phyloP scores from a whole-genome alignment of 768 basidiomycete species.

The Pisolithus orientalis region DNA sequence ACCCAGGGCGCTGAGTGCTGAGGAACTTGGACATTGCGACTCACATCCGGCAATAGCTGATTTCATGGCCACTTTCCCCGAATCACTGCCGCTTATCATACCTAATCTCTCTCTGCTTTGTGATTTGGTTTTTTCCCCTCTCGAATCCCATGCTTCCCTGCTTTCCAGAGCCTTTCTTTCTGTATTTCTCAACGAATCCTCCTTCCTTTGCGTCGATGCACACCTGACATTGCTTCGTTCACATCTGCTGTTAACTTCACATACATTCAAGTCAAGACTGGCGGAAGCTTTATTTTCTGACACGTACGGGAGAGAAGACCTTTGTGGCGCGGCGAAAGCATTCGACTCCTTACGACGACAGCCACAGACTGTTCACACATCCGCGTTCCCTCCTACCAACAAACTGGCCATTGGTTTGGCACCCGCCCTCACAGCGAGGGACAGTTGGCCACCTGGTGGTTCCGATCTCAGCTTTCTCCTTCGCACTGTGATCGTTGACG shows the following conservation, averaged over 20 bases:
- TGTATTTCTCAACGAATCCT: constrained; percentile 57
- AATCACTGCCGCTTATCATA: constrained; percentile 50
- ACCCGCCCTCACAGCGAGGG: constrained; percentile 61
- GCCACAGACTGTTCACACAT: constrained; percentile 10
- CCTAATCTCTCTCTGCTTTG: constrained; percentile 61
- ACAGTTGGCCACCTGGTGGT: constrained; percentile 84
- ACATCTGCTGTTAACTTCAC: constrained; percentile 67
- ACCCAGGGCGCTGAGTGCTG: constrained; percentile 40
- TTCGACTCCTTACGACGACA: constrained; percentile 19
- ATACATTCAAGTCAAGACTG: constrained; percentile 68
- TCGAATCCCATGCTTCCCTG: constrained; percentile 52
- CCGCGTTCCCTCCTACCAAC: constrained; percentile 12
- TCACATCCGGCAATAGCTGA: constrained; percentile 27
- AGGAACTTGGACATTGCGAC: constrained; percentile 14
- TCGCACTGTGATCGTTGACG: constrained; percentile 80
- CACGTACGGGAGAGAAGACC: constrained; percentile 41
- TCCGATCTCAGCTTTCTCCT: constrained; percentile 80
- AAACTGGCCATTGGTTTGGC: constrained; percentile 71
- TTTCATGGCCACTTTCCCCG: constrained; percentile 57
- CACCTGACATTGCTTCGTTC: constrained; percentile 68
- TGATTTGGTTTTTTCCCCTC: constrained; percentile 54
- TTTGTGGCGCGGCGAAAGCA: constrained; percentile 19
- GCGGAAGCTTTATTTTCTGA: constrained; percentile 74
- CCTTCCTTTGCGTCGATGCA: constrained; percentile 59
- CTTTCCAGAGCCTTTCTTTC: constrained; percentile 64